Conservation (phyloP, 2,329 filamentous ascomycete genomes). For the Sclerotinia borealis region DNA sequence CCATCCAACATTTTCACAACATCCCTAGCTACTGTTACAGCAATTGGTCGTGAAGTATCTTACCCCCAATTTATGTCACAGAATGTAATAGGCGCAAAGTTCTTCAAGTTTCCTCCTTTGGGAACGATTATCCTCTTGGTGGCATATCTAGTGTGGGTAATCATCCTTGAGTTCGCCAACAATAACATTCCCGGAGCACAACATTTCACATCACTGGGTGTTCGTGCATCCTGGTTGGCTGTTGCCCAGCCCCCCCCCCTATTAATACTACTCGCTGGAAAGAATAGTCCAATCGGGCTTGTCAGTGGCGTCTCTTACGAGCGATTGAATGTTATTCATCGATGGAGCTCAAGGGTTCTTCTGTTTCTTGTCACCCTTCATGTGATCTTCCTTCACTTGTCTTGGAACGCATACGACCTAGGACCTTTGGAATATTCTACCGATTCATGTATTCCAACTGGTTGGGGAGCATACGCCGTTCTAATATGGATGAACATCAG, state of each 20-base stretch:
- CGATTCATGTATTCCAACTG: conserved; percentile 36
- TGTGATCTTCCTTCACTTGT: conserved; percentile 22
- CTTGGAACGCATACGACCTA: conserved; percentile 25
- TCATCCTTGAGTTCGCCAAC: conserved; percentile 36
- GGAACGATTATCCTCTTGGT: conserved; percentile 35
- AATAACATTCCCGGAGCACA: conserved; percentile 29
- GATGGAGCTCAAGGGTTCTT: conserved; percentile 64
- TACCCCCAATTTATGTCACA: conserved; percentile 32
- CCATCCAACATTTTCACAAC: conserved; percentile 27
- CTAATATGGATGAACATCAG: conserved; percentile 60
- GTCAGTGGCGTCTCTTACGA: conserved; percentile 61
- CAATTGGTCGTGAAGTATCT: conserved; percentile 31
- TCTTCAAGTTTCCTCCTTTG: conserved; percentile 28
- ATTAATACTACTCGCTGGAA: conserved; percentile 55
- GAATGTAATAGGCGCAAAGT: neutral
- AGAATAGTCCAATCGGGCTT: conserved; percentile 53
- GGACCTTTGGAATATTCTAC: conserved; percentile 25
- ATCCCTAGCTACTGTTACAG: conserved; percentile 31
- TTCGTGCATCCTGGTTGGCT: conserved; percentile 61
- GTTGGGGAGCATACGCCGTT: conserved; percentile 59
- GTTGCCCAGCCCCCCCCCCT: conserved; percentile 61
- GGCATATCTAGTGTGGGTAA: conserved; percentile 34
- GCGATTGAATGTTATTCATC: conserved; percentile 65
- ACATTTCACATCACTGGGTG: conserved; percentile 38
- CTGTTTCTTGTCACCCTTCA: conserved; percentile 51